Evolutionary conservation across 306 rosid species (phyloP), one percentile per base, ranked within the genome.

Genomic region (Fragaria vesca): DNA sequence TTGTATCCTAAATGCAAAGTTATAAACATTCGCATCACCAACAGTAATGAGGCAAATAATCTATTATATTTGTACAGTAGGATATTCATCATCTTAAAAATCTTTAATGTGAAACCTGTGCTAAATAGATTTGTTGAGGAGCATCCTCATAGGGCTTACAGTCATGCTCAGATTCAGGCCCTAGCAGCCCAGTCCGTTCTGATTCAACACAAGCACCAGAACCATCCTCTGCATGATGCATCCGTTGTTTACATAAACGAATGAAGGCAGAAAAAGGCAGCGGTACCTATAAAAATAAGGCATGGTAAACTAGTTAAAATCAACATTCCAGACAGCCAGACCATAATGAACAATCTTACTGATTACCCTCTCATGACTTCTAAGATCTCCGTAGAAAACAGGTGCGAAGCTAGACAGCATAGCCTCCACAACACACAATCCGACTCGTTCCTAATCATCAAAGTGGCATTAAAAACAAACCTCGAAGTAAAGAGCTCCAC

Each of bases 351-450:
- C 5, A 60, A 55, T 17, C 67, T 55, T 28, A 57, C 18, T 32
- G 24, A 71, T 57, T 85, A 95, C 99, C 93, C 99, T 89, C 82
- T 91, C 90, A 26, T 93, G 98, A 83, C 94, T 90, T 84, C 94
- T 92, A 76, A 96, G 87, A 85, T 95, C 93, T 17, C 99, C 97
- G 20, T 95, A 90, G 84, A 93, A 96, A 6, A 91, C 86, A 0
- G 94, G 91, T 2, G 97, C 96, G 0, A 93, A 87, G 74, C 77
- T 83, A 69, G 98, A 88, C 0, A 90, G 79, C 99, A 96, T 96
- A 54, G 96, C 96, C 88, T 90, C 99, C 90, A 93, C 98, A 81
- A 62, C 77, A 68, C 83, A 85, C 16, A 88, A 87, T 61, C 99
- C 99, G 24, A 82, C 89, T 18, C 93, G 87, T 72, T 83, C 94